phyloP scores from a whole-genome alignment of 2,329 filamentous ascomycete species.

The Colletotrichum lentis region DNA sequence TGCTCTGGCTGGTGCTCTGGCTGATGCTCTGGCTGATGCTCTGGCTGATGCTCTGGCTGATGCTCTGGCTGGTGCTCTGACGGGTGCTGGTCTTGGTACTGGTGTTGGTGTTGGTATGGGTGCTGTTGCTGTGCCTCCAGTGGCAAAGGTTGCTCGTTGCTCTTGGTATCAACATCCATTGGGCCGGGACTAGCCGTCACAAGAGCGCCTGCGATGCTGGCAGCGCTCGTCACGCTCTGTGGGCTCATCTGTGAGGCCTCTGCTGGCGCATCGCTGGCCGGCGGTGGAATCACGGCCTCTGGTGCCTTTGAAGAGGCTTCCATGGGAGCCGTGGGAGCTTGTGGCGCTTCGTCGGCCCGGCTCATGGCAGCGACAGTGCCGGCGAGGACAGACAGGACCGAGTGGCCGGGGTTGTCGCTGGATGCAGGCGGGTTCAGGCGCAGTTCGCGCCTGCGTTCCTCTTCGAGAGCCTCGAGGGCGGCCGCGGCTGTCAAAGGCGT shows the following conservation, averaged over 20 bases:
- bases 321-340: constrained; percentile 55
- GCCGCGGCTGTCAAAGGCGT: constrained; percentile 53
- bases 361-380: constrained; percentile 63
- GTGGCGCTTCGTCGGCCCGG: constrained; percentile 63
- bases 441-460: constrained; percentile 56
- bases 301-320: constrained; percentile 50
- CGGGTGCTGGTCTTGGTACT: constrained; percentile 51
- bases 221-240: constrained; percentile 51
- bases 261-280: constrained; percentile 47
- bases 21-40: constrained; percentile 60
- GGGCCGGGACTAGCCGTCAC: constrained; percentile 61
- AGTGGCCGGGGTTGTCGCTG: constrained; percentile 64
- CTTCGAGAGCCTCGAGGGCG: constrained; percentile 62
- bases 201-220: constrained; percentile 53
- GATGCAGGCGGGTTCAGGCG: constrained; percentile 53
- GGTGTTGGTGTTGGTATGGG: constrained; percentile 59
- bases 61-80: not conserved
- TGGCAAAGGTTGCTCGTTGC: constrained; percentile 44
- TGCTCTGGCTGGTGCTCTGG: constrained; percentile 50
- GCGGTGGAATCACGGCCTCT: constrained; percentile 41
- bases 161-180: constrained; percentile 63
- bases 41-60: constrained; percentile 50
- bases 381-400: constrained; percentile 62
- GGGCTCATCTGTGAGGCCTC: constrained; percentile 56
- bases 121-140: constrained; percentile 52